Conservation (phyloP, 2,329 filamentous ascomycete species). For the Coleophoma crateriformis region DNA sequence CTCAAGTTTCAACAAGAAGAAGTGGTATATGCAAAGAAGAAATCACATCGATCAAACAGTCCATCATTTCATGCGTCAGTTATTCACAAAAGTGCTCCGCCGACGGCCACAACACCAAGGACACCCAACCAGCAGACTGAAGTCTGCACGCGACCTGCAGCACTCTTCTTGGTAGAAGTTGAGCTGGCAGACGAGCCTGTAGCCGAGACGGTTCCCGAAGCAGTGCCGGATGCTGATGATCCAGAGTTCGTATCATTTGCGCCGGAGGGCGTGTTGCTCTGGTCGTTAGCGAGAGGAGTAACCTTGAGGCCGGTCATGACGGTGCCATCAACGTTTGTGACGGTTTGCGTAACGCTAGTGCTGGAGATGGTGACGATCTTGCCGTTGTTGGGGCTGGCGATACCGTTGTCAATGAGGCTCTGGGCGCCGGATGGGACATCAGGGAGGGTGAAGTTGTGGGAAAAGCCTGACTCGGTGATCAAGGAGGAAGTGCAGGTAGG, state of each 20-base stretch:
- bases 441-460: slow-evolving; percentile 74
- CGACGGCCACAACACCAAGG: not conserved
- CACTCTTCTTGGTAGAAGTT: slow-evolving; percentile 17
- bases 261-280: slow-evolving; percentile 49
- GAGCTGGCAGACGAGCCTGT: slow-evolving; percentile 11
- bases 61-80: too few relatives aligned
- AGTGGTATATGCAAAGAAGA: too few relatives aligned
- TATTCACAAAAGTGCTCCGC: not conserved
- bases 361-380: slow-evolving; percentile 55
- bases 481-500: slow-evolving; percentile 61
- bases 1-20: too few relatives aligned
- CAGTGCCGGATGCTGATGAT: not conserved
- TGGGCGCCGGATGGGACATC: slow-evolving; percentile 60
- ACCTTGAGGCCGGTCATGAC: slow-evolving; percentile 60
- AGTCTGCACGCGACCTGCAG: slow-evolving; percentile 1
- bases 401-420: slow-evolving; percentile 71
- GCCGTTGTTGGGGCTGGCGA: slow-evolving; percentile 57
- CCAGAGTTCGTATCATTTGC: slow-evolving; percentile 25
- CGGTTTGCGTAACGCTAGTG: slow-evolving; percentile 47
- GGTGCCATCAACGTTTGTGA: slow-evolving; percentile 50
- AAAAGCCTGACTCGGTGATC: slow-evolving; percentile 65
- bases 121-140: not conserved
- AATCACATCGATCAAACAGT: too few relatives aligned
- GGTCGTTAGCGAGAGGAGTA: slow-evolving; percentile 40
- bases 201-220: not conserved